phyloP scores from a whole-genome alignment of 2,329 filamentous ascomycete species.

The Xylaria multiplex region DNA sequence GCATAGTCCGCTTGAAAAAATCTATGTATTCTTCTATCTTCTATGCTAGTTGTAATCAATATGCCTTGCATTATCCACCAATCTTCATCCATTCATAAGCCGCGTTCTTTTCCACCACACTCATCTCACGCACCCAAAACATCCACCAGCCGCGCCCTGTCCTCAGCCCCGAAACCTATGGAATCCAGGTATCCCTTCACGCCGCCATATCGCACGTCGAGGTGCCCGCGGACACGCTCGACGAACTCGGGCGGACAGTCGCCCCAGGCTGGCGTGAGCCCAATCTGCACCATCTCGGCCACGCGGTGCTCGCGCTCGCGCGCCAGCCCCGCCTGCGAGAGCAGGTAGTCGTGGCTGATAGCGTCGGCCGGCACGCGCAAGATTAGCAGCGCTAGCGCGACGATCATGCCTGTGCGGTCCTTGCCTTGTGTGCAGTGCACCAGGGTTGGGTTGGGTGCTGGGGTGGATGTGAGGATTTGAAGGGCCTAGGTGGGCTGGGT shows the following conservation, averaged over 20 bases:
- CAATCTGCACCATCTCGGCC: conserved; percentile 74
- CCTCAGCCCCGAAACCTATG: conserved; percentile 65
- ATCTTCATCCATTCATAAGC: background rate
- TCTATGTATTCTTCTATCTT: background rate
- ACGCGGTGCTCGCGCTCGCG: conserved; percentile 71
- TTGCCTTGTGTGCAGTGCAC: conserved; percentile 92
- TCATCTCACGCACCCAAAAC: conserved; percentile 53
- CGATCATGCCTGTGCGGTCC: conserved; percentile 79
- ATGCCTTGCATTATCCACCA: background rate
- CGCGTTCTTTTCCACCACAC: background rate
- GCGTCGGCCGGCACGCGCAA: conserved; percentile 66
- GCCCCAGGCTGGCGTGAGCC: conserved; percentile 78
- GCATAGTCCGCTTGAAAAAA: background rate
- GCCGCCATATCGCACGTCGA: conserved; percentile 72
- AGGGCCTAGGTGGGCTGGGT: conserved; percentile 53
- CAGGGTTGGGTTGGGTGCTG: conserved; percentile 68
- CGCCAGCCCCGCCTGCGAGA: conserved; percentile 69
- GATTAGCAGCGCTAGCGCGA: conserved; percentile 74
- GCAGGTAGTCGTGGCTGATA: conserved; percentile 76
- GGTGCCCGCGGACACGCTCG: conserved; percentile 63
- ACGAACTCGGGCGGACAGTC: conserved; percentile 73
- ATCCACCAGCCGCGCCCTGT: conserved; percentile 56
- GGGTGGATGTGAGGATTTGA: conserved; percentile 57
- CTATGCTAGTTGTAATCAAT: background rate
- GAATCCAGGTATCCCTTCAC: conserved; percentile 70